These are phyloP conservation scores for Biscogniauxia mediterranea DNA, from an alignment of 2,329 filamentous ascomycete species.

Conservation along the genomic window DNA sequence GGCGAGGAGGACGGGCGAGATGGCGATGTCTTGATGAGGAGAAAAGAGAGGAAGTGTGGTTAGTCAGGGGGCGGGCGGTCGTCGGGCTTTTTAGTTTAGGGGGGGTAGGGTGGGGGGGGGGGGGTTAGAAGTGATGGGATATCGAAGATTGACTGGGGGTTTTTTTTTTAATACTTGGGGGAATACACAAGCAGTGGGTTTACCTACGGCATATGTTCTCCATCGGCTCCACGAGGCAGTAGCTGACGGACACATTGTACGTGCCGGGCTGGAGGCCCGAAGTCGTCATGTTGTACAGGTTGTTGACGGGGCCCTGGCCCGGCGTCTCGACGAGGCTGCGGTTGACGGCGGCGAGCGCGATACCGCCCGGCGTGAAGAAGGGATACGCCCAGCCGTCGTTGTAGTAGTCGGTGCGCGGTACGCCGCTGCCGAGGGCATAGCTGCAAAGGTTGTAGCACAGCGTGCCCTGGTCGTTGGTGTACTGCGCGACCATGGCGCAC, in stretches of 20 bases:
- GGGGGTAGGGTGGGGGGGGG: background rate
- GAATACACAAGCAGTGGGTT: background rate
- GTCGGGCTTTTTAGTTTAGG: background rate
- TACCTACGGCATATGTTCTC: slow-evolving; percentile 3
- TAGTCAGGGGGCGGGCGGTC: background rate
- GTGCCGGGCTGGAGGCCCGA: background rate
- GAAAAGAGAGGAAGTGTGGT: too few relatives aligned
- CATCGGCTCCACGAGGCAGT: slow-evolving; percentile 12
- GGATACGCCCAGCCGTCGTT: background rate
- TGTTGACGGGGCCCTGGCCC: too few relatives aligned
- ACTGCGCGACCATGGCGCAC: slow-evolving; percentile 3
- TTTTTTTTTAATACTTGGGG: too few relatives aligned
- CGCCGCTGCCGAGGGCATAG: background rate
- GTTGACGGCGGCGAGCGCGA: background rate
- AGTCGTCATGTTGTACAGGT: background rate
- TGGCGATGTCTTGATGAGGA: slow-evolving; percentile 5
- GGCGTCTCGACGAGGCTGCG: background rate
- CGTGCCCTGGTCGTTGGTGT: background rate
- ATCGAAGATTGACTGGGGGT: background rate
- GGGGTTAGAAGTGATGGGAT: background rate
- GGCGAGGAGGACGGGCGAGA: slow-evolving; percentile 21
- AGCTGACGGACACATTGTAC: slow-evolving; percentile 5
- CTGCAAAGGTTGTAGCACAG: background rate
- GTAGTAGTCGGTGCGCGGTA: background rate
- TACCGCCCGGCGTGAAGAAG: background rate